Base-by-base conservation (phyloP, 306 rosid genomes). In the Vicia sativa region DNA sequence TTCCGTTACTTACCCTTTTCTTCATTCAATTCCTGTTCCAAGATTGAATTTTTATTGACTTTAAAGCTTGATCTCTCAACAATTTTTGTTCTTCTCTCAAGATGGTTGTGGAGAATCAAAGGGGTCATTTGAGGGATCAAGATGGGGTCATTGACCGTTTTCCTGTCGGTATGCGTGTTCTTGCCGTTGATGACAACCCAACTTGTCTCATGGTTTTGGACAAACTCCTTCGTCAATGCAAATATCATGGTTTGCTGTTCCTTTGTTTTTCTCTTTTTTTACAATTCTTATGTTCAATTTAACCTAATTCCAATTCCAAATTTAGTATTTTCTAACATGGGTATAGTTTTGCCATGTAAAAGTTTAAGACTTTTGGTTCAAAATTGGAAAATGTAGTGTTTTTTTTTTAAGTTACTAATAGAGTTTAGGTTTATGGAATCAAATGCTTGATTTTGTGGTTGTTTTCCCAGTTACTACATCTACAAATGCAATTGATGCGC, bases 171-270 rank as follows among this genome's bases (percentile, higher is more conserved):
- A 93, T 93, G 98, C 80, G 97, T 21, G 96, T 93, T 79, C 87
- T 93, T 18, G 98, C 98, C 5, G 98, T 90, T 18, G 98, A 93
- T 34, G 98, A 93, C 57, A 80, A 93, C 81, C 97, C 90, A 63
- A 79, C 59, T 79, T 93, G 97, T 72, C 96, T 93, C 67, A 93
- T 74, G 78, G 62, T 88, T n/a, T 64, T 90, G 70, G 96, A 86
- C 23, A 76, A 7, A 49, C 84, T 93, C 53, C 98, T 93, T 73
- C 89, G 84, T 35, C 84, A 82, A 82, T 93, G 98, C 90, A 82
- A 85, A 23, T 93, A 93, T 67, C 91, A 83, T 2, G 98, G 98
- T 93, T 76, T 12, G 82, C 72, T 12, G 82, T 84, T 76, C 50
- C 19, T 23, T 58, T 9, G 0, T 35, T n/a, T 4, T 57, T 50